Base-by-base conservation (phyloP, 176 grass and related monocot genomes). In the Zea luxurians region DNA sequence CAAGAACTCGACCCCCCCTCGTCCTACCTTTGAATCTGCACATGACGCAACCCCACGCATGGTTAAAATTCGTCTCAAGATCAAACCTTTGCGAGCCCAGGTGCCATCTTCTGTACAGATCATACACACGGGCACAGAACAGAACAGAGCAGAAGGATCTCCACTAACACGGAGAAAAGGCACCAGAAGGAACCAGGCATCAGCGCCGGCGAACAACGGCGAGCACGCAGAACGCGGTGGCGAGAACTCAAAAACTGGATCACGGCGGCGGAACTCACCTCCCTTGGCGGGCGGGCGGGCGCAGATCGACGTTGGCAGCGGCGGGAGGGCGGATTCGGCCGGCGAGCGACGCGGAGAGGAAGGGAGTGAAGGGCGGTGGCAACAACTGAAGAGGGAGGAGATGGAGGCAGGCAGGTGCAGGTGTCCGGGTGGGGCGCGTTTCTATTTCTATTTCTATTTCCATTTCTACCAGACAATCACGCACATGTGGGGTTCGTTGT, bases 21-120 rank as follows among this genome's bases (percentile, higher is more conserved):
- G 48, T 12, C 74, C 80, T 36, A 78, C 61, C 50, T 36, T 4
- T 38, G 67, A 66, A 87, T 73, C 85, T 78, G 74, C 15, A 52
- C 4, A 68, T 35, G 18, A 67, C 8, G 38, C 46, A 68, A 81
- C 2, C 27, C n/a, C 10, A 37, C 36, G 41, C 40, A 64, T 0
- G 50, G 68, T 73, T 27, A 71, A 37, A 82, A 61, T 44, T 41
- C 44, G 6, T 15, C 16, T 46, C 38, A 55, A 81, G 37, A 71
- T 34, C 21, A 78, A n/a, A 74, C 55, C 11, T 70, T 44, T 15
- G 3, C 63, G 3, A 57, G 27, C 3, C 1, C 6, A 18, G 42
- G n/a, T 15, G 42, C 11, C 37, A 54, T 42, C 37, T 4, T 18
- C 27, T 27, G 27, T 27, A 27, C 27, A 27, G 46, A 11, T 2